Evolutionary conservation across 2,329 filamentous ascomycete species (phyloP).

Genomic region (Colletotrichum sp.): DNA sequence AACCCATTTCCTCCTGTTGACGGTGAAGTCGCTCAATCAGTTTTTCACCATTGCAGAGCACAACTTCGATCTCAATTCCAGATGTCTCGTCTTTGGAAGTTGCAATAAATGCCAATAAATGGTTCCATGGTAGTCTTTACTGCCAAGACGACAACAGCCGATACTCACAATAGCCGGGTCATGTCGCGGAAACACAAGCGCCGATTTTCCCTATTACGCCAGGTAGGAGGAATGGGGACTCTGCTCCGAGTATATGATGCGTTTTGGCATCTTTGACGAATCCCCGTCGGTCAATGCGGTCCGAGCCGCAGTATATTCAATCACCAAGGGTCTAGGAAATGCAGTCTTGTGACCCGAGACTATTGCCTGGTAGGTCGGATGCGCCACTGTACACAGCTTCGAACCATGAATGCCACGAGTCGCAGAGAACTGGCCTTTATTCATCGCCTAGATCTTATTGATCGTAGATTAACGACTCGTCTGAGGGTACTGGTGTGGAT

Average conservation of each 20-base stretch:
- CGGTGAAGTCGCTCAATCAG: neutral
- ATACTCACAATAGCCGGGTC: neutral
- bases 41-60: neutral
- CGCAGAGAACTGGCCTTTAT: neutral
- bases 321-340: constrained; percentile 35
- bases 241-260: constrained; percentile 31
- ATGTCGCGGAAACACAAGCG: neutral
- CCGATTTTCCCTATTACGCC: constrained; percentile 22
- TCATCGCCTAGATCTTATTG: neutral
- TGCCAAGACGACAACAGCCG: neutral
- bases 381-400: neutral
- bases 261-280: constrained; percentile 29
- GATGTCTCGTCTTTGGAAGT: neutral
- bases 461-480: neutral
- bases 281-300: constrained; percentile 36
- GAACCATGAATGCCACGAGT: constrained; percentile 34
- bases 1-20: neutral
- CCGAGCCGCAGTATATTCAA: constrained; percentile 39
- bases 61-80: neutral
- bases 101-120: neutral
- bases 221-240: constrained; percentile 37
- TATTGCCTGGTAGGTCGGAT: constrained; percentile 33
- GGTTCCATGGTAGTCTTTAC: neutral
- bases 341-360: constrained; percentile 28
- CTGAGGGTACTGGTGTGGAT: neutral